phyloP scores from a whole-genome alignment of 2,329 filamentous ascomycete species.

The Colletotrichum acutatum region DNA sequence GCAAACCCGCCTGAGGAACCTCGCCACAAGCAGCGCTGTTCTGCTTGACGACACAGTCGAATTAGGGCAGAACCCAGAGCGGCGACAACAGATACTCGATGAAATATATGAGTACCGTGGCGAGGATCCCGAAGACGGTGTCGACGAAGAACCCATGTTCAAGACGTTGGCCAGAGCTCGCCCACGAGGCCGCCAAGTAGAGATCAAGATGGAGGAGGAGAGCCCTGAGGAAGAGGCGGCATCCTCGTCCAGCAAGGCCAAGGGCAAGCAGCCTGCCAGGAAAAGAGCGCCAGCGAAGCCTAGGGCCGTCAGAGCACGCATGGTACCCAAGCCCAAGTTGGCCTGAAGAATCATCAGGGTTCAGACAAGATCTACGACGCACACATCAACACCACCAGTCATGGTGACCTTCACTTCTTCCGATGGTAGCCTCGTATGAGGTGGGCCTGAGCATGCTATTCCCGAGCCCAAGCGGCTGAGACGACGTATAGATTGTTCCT shows the following conservation, averaged over 20 bases:
- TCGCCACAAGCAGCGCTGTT: slow-evolving; percentile 11
- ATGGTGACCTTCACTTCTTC: not conserved
- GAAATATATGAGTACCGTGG: slow-evolving; percentile 36
- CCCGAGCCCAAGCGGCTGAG: not conserved
- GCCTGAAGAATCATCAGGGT: not conserved
- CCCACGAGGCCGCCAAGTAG: not conserved
- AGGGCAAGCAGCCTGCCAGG: not conserved
- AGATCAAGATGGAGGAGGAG: not conserved
- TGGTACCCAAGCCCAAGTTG: not conserved
- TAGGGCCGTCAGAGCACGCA: not conserved
- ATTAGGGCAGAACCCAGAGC: slow-evolving; percentile 31
- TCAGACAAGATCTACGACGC: not conserved
- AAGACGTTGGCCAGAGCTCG: not conserved
- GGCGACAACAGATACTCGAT: slow-evolving; percentile 33
- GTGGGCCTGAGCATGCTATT: not conserved
- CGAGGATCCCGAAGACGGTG: slow-evolving; percentile 26
- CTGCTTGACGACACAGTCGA: slow-evolving; percentile 32
- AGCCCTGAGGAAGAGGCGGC: not conserved
- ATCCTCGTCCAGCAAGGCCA: not conserved
- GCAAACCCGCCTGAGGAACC: slow-evolving; percentile 40
- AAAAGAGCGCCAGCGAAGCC: not conserved
- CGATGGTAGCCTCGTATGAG: not conserved
- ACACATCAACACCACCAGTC: not conserved
- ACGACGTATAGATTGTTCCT: slow-evolving; percentile 17
- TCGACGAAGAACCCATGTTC: slow-evolving; percentile 20